Evolutionary conservation across 106 monocot species (phyloP), one percentile per base, ranked within the genome.

Genomic region (Posidonia australis): DNA sequence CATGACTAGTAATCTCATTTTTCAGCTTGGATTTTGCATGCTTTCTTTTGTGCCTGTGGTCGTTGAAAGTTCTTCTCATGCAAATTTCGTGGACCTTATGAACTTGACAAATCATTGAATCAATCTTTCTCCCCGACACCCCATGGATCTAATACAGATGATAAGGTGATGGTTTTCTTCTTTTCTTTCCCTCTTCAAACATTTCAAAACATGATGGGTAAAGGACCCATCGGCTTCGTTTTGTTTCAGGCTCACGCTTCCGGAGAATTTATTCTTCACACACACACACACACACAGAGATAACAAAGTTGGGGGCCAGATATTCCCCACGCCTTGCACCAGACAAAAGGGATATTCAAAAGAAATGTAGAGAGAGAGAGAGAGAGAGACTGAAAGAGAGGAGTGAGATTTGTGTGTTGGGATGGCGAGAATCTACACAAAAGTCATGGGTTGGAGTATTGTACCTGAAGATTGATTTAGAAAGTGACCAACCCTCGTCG

Each of bases 271-370:
- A 64, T 64, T 64, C 64, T 28, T 26, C 28, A n/a, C 11, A 26
- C n/a, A n/a, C n/a, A n/a, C n/a, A 36, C 36, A 36, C 36, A 36
- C 12, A 56, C 56, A 13, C n/a, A 56, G 22, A 48, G 64, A 25
- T 14, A 48, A 48, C 13, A 20, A 64, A 14, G 27, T 23, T 10
- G 30, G 2, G n/a, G 21, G 19, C 3, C 36, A 64, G 24, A 64
- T 64, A 36, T 64, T 43, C 25, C 48, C 44, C 5, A 16, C 46
- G 25, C 13, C 24, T 18, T 47, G 21, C 83, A 72, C 66, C 81
- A 75, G 84, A 92, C 92, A 85, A 76, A 85, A 85, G 74, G 87
- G 84, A 88, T 87, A 92, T 92, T 84, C 87, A 92, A 55, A 65
- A 62, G 67, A 45, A 43, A 25, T 16, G 17, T 14, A 42, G 54